Conservation (phyloP, 495 filamentous ascomycete species). For the Chaetomium tenue region DNA sequence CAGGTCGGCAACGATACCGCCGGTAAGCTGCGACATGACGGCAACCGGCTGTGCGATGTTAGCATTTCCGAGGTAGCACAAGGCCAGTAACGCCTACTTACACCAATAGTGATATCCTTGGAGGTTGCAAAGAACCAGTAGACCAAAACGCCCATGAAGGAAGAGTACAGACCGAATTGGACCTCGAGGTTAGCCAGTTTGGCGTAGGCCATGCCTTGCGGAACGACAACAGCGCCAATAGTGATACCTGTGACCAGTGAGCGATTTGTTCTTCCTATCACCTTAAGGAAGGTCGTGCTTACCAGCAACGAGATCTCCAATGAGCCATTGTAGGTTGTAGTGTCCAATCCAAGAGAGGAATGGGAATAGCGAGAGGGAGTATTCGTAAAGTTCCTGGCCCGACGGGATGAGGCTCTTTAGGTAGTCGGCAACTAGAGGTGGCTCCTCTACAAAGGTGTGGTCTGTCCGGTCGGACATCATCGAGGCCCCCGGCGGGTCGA, state of each 20-base stretch:
- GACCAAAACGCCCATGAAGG: slow-evolving; percentile 92
- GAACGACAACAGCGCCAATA: slow-evolving; percentile 92
- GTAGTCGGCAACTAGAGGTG: slow-evolving; percentile 75
- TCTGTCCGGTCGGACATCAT: slow-evolving; percentile 71
- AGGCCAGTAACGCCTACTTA: slow-evolving; percentile 47
- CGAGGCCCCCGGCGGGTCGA: slow-evolving; percentile 71
- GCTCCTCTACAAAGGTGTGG: slow-evolving; percentile 80
- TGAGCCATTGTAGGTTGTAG: slow-evolving; percentile 87
- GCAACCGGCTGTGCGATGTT: slow-evolving; percentile 71
- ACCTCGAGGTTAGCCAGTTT: slow-evolving; percentile 72
- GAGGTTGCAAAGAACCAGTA: slow-evolving; percentile 99
- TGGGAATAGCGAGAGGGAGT: slow-evolving; percentile 73
- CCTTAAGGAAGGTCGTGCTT: slow-evolving; percentile 29
- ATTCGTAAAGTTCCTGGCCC: slow-evolving; percentile 51
- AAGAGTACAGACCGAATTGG: slow-evolving; percentile 91
- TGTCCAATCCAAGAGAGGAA: slow-evolving; percentile 82
- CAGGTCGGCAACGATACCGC: slow-evolving; percentile 69
- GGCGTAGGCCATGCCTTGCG: slow-evolving; percentile 97
- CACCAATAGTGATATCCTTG: slow-evolving; percentile 98
- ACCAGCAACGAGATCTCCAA: slow-evolving; percentile 90
- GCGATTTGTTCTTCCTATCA: neutral
- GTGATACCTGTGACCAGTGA: slow-evolving; percentile 66
- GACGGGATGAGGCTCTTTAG: slow-evolving; percentile 60
- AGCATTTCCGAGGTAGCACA: neutral
- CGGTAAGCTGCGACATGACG: slow-evolving; percentile 88